A percentile compares a stretch with the other conserved stretches of the same genome.
Evolutionary conservation across 257 asterid species (phyloP).

Genomic region (Solanum virginianum): DNA sequence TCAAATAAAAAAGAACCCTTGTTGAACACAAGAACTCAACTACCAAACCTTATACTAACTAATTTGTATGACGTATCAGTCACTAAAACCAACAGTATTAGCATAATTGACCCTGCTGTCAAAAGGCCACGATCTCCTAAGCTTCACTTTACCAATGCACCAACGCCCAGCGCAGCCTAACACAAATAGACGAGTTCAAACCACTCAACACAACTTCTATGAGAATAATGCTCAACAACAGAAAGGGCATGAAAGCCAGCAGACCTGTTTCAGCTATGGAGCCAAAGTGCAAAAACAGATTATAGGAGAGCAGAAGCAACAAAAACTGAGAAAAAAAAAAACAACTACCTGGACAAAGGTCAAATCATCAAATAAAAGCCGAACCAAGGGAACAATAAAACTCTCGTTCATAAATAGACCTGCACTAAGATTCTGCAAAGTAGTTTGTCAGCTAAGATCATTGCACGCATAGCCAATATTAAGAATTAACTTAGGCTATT

Average conservation of each 20-base stretch:
- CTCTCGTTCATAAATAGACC: slow-evolving; percentile 63
- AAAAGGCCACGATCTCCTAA: neutral
- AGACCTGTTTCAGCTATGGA: neutral
- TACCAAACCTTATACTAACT: neutral
- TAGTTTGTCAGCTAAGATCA: slow-evolving; percentile 19
- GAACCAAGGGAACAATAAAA: slow-evolving; percentile 50
- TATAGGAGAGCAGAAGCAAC: neutral
- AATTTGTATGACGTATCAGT: neutral
- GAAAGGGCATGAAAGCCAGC: neutral
- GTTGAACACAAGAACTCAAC: neutral
- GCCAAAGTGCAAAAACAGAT: neutral
- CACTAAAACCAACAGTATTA: neutral
- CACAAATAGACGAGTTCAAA: neutral
- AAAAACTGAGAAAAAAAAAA: neutral
- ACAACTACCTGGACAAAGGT: slow-evolving; percentile 57
- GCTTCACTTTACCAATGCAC: neutral
- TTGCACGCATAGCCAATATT: neutral
- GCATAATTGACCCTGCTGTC: neutral
- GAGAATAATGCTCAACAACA: neutral
- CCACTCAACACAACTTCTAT: neutral
- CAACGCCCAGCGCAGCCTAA: neutral
- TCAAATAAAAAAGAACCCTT: neutral
- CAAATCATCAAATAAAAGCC: slow-evolving; percentile 54
- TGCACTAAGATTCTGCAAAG: slow-evolving; percentile 73
- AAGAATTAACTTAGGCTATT: neutral